Evolutionary conservation across 2,329 filamentous ascomycete genomes (phyloP), one percentile per base, ranked within the genome.

Genomic region (Colletotrichum abscissum): DNA sequence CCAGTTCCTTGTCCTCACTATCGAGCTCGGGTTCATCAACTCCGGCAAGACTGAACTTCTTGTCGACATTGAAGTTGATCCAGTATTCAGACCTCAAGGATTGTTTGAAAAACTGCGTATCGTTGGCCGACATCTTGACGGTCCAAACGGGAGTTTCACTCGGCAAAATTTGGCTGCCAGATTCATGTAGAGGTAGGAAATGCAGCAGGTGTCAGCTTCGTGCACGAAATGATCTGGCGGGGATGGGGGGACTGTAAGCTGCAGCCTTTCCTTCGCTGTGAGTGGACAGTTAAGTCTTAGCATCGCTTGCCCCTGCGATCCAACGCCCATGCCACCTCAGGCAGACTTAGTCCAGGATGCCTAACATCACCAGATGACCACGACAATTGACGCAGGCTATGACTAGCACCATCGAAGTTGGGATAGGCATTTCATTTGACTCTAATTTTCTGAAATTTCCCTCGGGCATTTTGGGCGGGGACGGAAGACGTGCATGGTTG

Each of bases 391-490:
- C 4, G 19, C 14, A 19, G 16, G 38, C 2, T 42, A 22, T 19
- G 42, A 19, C 19, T 19, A 22, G 8, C 8, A 22, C 3, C 4
- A 22, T 22, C 2, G 8, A 2, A 22, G 42, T n/a, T 49, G 42
- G 7, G 8, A 22, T 19, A 11, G 4, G 38, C 6, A 9, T 9
- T 11, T 2, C 3, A 1, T 49, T 49, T 22, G 19, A 42, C 19
- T 5, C 11, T 6, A 0, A 1, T 16, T 6, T 9, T 9, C 4
- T 4, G 8, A 49, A 49, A n/a, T 19, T 19, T 9, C 19, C 1
- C 42, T 4, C 1, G 19, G 19, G 5, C 4, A 49, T 2, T 22
- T 19, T n/a, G 8, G 8, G n/a, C 2, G 0, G 3, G 8, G 42
- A 8, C 8, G 7, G 8, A 6, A 22, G 19, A n/a, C 8, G 4